Percentiles rank a stretch among this genome's conserved stretches.
These are phyloP conservation scores for Colletotrichum australisinense DNA, from an alignment of 2,329 filamentous ascomycete species.

Conservation along the genomic window DNA sequence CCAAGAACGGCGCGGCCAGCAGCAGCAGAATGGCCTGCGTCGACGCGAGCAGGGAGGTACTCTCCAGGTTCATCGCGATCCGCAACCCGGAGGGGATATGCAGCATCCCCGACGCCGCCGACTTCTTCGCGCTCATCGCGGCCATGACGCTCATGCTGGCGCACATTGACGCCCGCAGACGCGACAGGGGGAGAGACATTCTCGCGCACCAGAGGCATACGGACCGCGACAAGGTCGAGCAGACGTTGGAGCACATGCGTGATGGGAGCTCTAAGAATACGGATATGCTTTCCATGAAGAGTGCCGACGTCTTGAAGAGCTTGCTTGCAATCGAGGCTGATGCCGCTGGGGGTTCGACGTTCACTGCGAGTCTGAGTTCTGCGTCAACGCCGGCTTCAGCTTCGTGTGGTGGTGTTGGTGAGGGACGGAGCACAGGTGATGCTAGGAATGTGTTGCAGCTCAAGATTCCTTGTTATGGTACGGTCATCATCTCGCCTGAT, in stretches of 20 bases:
- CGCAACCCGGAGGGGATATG: constrained; percentile 41
- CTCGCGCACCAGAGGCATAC: constrained; percentile 51
- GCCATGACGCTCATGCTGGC: constrained; percentile 51
- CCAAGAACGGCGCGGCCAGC: constrained; percentile 39
- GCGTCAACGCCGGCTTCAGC: neutral
- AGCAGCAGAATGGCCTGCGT: constrained; percentile 49
- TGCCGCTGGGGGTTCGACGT: constrained; percentile 36
- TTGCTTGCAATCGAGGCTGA: constrained; percentile 48
- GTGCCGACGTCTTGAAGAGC: constrained; percentile 44
- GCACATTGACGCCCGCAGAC: constrained; percentile 46
- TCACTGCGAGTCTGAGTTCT: constrained; percentile 10
- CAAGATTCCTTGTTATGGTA: constrained; percentile 44
- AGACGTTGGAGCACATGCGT: constrained; percentile 49
- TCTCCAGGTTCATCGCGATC: constrained; percentile 48
- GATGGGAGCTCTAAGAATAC: constrained; percentile 40
- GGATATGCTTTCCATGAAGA: constrained; percentile 46
- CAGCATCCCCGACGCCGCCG: constrained; percentile 43
- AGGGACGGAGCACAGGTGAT: neutral
- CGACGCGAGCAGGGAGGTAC: constrained; percentile 51
- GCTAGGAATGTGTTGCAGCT: constrained; percentile 17
- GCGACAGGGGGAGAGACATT: constrained; percentile 36
- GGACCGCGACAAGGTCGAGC: constrained; percentile 55
- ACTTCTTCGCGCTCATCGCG: constrained; percentile 52
- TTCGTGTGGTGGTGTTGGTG: neutral
- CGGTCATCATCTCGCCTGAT: constrained; percentile 44